These are phyloP conservation scores for Penicillium soppii DNA, from an alignment of 495 filamentous ascomycete species.

Conservation along the genomic window DNA sequence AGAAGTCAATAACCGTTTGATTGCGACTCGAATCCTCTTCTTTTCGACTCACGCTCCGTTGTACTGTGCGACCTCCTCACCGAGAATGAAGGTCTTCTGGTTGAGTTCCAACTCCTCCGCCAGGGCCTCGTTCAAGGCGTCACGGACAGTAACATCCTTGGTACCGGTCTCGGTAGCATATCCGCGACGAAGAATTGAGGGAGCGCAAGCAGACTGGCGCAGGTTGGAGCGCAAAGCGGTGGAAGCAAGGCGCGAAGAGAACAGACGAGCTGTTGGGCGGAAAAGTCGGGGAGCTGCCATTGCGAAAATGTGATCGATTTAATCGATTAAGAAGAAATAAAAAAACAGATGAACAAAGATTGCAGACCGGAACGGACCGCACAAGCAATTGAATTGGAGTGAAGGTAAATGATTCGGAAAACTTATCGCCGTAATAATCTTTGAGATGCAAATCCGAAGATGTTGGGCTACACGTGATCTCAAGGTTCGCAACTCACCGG, in stretches of 20 bases:
- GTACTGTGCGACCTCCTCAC: slow-evolving; percentile 98
- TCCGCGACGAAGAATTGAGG: slow-evolving; percentile 44
- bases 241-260: slow-evolving; percentile 61
- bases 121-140: slow-evolving; percentile 95
- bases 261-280: slow-evolving; percentile 75
- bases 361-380: slow-evolving; percentile 25
- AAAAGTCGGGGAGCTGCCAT: slow-evolving; percentile 74
- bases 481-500: slow-evolving; percentile 39
- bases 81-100: slow-evolving; percentile 89
- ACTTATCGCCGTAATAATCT: slow-evolving; percentile 23
- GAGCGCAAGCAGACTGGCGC: slow-evolving; percentile 47
- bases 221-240: slow-evolving; percentile 51
- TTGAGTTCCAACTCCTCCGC: slow-evolving; percentile 95
- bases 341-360: slow-evolving; percentile 23
- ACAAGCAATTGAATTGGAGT: slow-evolving; percentile 22
- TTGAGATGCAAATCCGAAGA: slow-evolving; percentile 32
- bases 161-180: slow-evolving; percentile 58
- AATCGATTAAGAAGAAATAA: slow-evolving; percentile 11
- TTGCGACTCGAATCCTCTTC: not conserved
- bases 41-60: slow-evolving; percentile 74
- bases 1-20: not conserved
- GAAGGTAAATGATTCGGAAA: slow-evolving; percentile 17
- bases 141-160: slow-evolving; percentile 95
- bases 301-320: slow-evolving; percentile 24
- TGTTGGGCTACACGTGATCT: slow-evolving; percentile 42